These are phyloP conservation scores for Cryptosporidium meleagridis DNA, from an alignment of 169 alveolate genomes.

Conservation along the genomic window DNA sequence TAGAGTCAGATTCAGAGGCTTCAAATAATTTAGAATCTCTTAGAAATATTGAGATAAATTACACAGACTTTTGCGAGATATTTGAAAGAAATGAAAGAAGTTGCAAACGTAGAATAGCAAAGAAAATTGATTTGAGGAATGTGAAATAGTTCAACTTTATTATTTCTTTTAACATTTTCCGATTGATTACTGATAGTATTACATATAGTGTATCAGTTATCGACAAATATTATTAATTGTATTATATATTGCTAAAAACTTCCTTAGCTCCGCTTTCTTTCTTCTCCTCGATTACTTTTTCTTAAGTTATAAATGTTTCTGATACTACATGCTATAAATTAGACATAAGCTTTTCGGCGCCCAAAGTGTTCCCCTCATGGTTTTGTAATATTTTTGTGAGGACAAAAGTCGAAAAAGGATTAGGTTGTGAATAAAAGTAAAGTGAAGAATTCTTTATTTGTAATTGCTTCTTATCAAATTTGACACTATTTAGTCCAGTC, in stretches of 20 bases:
- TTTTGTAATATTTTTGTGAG: neutral
- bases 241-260: neutral
- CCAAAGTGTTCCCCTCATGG: conserved; percentile 2
- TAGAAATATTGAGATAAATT: neutral
- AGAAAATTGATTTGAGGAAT: conserved; percentile 29
- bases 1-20: neutral
- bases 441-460: neutral
- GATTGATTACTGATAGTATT: neutral
- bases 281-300: neutral
- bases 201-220: neutral
- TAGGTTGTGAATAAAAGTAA: neutral
- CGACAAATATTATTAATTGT: neutral
- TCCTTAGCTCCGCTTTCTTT: neutral
- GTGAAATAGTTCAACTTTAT: neutral
- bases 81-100: conserved; percentile 36
- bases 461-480: neutral
- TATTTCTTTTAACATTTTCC: neutral
- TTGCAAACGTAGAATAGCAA: conserved; percentile 21
- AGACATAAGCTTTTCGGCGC: conserved; percentile 28
- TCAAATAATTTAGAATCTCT: neutral
- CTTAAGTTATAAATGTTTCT: conserved; percentile 7
- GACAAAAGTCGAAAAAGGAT: conserved; percentile 14
- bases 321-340: conserved; percentile 4
- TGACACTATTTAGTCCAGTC: neutral
- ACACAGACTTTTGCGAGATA: conserved; percentile 22